phyloP scores from a whole-genome alignment of 306 rosid genomes.

The Quercus robur region DNA sequence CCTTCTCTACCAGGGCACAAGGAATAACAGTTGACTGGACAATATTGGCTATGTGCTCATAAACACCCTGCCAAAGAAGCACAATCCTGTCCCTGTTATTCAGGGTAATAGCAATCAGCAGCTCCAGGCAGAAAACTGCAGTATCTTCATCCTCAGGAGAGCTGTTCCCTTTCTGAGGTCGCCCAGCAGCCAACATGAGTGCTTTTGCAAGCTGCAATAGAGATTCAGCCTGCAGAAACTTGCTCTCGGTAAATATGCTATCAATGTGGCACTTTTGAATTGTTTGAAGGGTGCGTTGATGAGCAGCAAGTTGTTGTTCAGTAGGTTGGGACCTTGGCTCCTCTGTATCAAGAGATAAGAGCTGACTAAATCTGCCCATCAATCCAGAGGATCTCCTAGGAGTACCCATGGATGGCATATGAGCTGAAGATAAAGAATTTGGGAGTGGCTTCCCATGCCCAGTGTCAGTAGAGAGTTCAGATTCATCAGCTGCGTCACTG shows the following conservation, averaged over 20 bases:
- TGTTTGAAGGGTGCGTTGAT: constrained; percentile 89
- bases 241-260: constrained; percentile 91
- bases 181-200: constrained; percentile 89
- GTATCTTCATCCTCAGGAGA: constrained; percentile 97
- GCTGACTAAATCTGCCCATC: constrained; percentile 99
- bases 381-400: constrained; percentile 93
- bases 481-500: constrained; percentile 91
- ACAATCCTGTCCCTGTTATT: constrained; percentile 93
- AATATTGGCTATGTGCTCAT: constrained; percentile 86
- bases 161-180: constrained; percentile 84
- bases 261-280: constrained; percentile 93
- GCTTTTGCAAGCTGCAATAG: constrained; percentile 90
- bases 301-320: constrained; percentile 99
- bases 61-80: constrained; percentile 96
- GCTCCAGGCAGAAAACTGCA: constrained; percentile 93
- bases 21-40: constrained; percentile 98
- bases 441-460: constrained; percentile 72
- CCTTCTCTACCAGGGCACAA: constrained; percentile 91
- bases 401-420: constrained; percentile 75
- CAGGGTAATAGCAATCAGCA: constrained; percentile 92
- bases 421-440: constrained; percentile 79
- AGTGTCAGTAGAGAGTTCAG: constrained; percentile 74
- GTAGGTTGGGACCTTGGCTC: constrained; percentile 98
- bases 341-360: constrained; percentile 93
- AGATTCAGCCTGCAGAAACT: constrained; percentile 95